Evolutionary conservation across 257 asterid genomes (phyloP).

Genomic region (Lycium barbarum): DNA sequence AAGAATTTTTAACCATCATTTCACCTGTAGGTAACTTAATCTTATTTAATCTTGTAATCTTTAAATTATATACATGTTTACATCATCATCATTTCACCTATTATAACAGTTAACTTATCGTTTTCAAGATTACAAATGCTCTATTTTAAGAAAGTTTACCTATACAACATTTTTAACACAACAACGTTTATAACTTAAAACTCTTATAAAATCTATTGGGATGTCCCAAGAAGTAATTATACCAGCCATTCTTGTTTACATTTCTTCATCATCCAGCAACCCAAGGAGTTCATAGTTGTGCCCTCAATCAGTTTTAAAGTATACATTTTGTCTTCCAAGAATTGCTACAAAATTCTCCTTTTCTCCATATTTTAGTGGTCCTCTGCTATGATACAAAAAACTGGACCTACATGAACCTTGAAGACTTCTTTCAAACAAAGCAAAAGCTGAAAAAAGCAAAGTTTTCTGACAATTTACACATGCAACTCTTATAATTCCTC

Average conservation of each 20-base stretch:
- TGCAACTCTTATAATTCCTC: constrained; percentile 23
- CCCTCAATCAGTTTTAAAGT: constrained; percentile 7
- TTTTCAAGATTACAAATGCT: too few species aligned
- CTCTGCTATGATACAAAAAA: background rate
- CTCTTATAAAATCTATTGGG: background rate
- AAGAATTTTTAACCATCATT: too few species aligned
- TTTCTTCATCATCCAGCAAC: constrained; percentile 27
- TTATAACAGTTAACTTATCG: too few species aligned
- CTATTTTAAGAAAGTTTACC: too few species aligned
- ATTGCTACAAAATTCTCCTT: constrained; percentile 14
- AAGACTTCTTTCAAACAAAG: constrained; percentile 28
- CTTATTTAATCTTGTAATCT: background rate
- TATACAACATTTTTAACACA: too few species aligned
- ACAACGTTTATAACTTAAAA: background rate
- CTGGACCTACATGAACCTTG: constrained; percentile 29
- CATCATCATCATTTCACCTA: too few species aligned
- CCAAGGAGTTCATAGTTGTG: background rate
- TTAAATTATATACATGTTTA: too few species aligned
- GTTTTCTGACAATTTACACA: constrained; percentile 27
- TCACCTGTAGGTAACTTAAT: too few species aligned
- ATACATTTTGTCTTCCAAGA: constrained; percentile 24
- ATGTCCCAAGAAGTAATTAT: constrained; percentile 19
- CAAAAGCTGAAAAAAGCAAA: constrained; percentile 28
- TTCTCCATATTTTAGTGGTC: background rate
- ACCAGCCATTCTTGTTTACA: constrained; percentile 12